These are phyloP conservation scores for Chloroidium sp. DNA, from an alignment of 163 green algal species.

Conservation along the genomic window DNA sequence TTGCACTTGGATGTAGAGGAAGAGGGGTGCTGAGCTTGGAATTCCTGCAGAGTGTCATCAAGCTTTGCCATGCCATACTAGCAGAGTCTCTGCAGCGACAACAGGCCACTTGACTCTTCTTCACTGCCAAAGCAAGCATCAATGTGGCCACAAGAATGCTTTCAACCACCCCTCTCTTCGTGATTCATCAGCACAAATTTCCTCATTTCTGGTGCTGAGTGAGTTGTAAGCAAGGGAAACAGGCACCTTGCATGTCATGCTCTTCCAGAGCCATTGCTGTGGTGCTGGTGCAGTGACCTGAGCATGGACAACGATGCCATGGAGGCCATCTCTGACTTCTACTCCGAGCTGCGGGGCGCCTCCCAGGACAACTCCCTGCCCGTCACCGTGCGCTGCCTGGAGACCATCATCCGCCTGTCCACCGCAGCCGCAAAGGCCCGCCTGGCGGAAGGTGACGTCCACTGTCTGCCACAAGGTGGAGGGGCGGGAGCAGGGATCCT, in stretches of 20 bases:
- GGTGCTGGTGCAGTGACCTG: slow-evolving; percentile 38
- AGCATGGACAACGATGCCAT: slow-evolving; percentile 52
- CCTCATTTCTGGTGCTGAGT: neutral
- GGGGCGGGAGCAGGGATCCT: neutral
- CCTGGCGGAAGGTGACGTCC: slow-evolving; percentile 26
- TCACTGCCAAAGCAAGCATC: no score
- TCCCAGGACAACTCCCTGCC: slow-evolving; percentile 66
- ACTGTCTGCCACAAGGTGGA: neutral
- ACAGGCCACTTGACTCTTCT: no score
- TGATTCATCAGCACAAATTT: no score
- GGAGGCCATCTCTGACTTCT: slow-evolving; percentile 76
- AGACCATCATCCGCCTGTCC: slow-evolving; percentile 88
- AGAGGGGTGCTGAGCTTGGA: neutral
- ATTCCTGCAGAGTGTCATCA: no score
- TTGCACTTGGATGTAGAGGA: no score
- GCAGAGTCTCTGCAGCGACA: no score
- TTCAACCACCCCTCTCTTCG: no score
- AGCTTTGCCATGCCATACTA: no score
- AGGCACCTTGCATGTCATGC: neutral
- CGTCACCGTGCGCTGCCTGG: slow-evolving; percentile 68
- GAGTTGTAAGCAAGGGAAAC: neutral
- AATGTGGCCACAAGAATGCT: no score
- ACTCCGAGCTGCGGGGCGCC: slow-evolving; percentile 63
- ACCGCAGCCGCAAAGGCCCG: slow-evolving; percentile 84
- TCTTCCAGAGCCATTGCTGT: no score